These are phyloP conservation scores for Citropsis articulata DNA, from an alignment of 345 rosid species.

Conservation along the genomic window DNA sequence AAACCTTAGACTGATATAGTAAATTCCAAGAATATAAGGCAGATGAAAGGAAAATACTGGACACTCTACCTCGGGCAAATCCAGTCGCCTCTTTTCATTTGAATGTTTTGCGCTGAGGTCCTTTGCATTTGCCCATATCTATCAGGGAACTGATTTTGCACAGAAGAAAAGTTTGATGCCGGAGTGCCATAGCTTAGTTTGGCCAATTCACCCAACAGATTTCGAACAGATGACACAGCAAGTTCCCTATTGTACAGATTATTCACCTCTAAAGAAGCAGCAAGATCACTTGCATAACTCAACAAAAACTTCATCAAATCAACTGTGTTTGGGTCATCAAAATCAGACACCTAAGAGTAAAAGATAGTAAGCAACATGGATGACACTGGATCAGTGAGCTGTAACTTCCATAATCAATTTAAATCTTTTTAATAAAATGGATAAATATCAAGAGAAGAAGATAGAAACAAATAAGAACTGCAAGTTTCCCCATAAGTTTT, in stretches of 20 bases:
- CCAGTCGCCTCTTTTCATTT: constrained; percentile 98
- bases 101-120: constrained; percentile 42
- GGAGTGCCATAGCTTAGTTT: constrained; percentile 37
- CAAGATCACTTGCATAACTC: constrained; percentile 53
- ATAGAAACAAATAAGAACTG: too few relatives aligned
- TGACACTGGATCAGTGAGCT: background rate
- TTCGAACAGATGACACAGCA: constrained; percentile 59
- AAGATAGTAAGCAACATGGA: background rate
- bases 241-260: constrained; percentile 32
- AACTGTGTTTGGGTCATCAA: constrained; percentile 45
- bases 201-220: constrained; percentile 54
- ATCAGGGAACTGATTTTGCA: constrained; percentile 38
- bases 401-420: background rate
- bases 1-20: background rate
- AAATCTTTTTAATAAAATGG: background rate
- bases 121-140: constrained; percentile 41
- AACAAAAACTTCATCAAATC: constrained; percentile 81
- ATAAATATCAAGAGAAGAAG: background rate
- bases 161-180: constrained; percentile 23
- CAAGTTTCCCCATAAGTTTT: background rate
- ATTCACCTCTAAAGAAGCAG: constrained; percentile 28
- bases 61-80: constrained; percentile 65
- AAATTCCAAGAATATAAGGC: background rate
- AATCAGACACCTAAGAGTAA: constrained; percentile 36
- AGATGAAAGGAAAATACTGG: background rate